A percentile compares a stretch with the other conserved stretches of the same genome.
Evolutionary conservation across 2,329 filamentous ascomycete genomes (phyloP).

Genomic region (Paraphoma chrysanthemicola): DNA sequence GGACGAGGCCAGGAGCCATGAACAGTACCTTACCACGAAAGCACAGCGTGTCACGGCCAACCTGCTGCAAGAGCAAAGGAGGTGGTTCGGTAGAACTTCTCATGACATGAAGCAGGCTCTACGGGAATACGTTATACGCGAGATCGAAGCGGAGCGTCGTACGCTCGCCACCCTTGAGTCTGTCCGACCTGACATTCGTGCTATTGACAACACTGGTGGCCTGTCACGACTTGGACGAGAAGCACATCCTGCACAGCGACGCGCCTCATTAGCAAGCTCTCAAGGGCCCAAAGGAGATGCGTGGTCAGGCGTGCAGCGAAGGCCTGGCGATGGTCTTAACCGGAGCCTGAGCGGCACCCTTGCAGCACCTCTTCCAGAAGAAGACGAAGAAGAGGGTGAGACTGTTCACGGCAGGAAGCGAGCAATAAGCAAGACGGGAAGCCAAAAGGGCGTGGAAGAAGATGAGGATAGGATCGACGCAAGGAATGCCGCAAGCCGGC

Average conservation of each 20-base stretch:
- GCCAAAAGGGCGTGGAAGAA: slow-evolving; percentile 73
- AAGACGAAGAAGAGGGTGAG: slow-evolving; percentile 62
- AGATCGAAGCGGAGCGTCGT: slow-evolving; percentile 94
- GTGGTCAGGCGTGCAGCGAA: slow-evolving; percentile 91
- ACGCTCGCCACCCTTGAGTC: slow-evolving; percentile 92
- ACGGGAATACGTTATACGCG: slow-evolving; percentile 88
- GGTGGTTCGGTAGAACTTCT: slow-evolving; percentile 88
- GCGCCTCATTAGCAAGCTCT: slow-evolving; percentile 80
- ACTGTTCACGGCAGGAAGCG: slow-evolving; percentile 57
- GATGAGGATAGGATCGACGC: slow-evolving; percentile 96
- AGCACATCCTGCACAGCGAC: slow-evolving; percentile 76
- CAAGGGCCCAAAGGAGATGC: slow-evolving; percentile 98
- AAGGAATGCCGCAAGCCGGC: slow-evolving; percentile 88
- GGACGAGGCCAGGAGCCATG: slow-evolving; percentile 84
- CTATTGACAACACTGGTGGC: slow-evolving; percentile 89
- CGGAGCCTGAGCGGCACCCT: slow-evolving; percentile 79
- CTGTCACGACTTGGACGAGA: slow-evolving; percentile 90
- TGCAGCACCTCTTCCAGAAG: slow-evolving; percentile 64
- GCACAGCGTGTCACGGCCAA: slow-evolving; percentile 89
- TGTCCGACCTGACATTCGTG: slow-evolving; percentile 88
- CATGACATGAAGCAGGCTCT: slow-evolving; percentile 84
- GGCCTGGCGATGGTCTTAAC: slow-evolving; percentile 74
- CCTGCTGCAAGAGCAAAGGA: slow-evolving; percentile 83
- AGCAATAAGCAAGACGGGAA: slow-evolving; percentile 56
- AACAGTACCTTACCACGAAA: slow-evolving; percentile 82